Evolutionary conservation across 164 flowering plant genomes (phyloP).

Genomic region (Berberis vulgaris): DNA sequence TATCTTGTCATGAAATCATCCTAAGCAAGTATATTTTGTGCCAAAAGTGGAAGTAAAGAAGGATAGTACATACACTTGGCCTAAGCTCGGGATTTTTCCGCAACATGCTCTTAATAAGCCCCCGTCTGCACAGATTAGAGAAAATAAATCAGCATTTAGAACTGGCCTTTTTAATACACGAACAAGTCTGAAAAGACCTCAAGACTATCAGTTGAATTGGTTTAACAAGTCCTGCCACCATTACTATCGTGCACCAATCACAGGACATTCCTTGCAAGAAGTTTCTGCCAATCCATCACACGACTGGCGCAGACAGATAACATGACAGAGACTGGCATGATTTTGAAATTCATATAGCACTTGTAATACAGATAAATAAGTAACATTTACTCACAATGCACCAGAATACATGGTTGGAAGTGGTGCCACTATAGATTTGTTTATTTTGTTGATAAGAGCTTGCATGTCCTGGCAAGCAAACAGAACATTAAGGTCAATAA

Average conservation of each 20-base stretch:
- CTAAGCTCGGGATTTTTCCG: constrained; percentile 93
- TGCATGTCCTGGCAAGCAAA: constrained; percentile 83
- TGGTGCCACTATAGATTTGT: constrained; percentile 87
- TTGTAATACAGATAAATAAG: neutral
- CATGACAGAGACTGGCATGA: too few relatives aligned
- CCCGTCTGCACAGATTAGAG: constrained; percentile 51
- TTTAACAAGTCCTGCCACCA: too few relatives aligned
- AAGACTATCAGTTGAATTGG: too few relatives aligned
- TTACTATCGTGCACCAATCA: too few relatives aligned
- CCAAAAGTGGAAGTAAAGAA: neutral
- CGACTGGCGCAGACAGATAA: too few relatives aligned
- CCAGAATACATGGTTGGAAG: constrained; percentile 87
- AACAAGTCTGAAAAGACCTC: too few relatives aligned
- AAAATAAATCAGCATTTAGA: neutral
- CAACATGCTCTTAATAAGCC: constrained; percentile 93
- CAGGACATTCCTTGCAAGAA: too few relatives aligned
- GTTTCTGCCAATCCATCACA: too few relatives aligned
- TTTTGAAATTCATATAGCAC: neutral
- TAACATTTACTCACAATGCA: constrained; percentile 60
- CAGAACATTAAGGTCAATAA: constrained; percentile 1
- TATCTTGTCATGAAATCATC: too few relatives aligned
- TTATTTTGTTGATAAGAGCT: constrained; percentile 87
- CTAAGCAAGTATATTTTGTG: neutral
- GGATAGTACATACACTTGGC: constrained; percentile 65
- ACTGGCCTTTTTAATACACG: neutral